Evolutionary conservation across 140 eudicot species (phyloP), one percentile per base, ranked within the genome.

Genomic region (Artemisia princeps): DNA sequence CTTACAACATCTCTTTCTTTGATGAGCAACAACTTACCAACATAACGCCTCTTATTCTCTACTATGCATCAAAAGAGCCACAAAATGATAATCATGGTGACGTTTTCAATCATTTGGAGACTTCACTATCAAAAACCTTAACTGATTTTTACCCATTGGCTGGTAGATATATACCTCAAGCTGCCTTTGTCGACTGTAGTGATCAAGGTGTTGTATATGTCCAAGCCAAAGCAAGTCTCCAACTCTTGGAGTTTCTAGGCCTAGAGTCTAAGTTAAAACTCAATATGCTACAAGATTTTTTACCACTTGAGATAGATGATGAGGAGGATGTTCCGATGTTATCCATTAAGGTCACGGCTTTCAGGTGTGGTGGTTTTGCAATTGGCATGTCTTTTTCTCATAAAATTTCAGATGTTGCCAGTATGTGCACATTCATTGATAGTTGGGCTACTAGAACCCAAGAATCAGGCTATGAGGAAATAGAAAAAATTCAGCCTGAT

Each of bases 21-120:
- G 81, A 77, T 65, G 81, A 77, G 52, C 61, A 71, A 15, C 81
- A 7, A 13, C 77, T 3, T 24, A 24, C 30, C 4, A 3, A 53
- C 65, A 6, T 40, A 71, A 24, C 67, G 22, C 77, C 81, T 23
- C 30, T 46, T 30, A 52, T 77, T 52, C 70, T 72, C 46, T 77
- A 77, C 52, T 77, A 77, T 9, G 7, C 74, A 26, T 67, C 67
- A 48, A 3, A 66, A 13, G 45, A 56, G 2, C 48, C 49, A 2
- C 28, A 0, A 4, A 53, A 28, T 12, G 8, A 10, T 5, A 11
- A 15, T 75, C 78, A 1, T 33, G 50, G 50, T 5, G 37, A 60
- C 24, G 15, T 60, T 3, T 62, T 37, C 44, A 16, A 16, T 1
- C 54, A 62, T 62, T 62, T 62, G 6, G 68, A 62, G 54, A 19